Evolutionary conservation across 805 yeast species (phyloP).

Genomic region (Ogataea pignaliae): DNA sequence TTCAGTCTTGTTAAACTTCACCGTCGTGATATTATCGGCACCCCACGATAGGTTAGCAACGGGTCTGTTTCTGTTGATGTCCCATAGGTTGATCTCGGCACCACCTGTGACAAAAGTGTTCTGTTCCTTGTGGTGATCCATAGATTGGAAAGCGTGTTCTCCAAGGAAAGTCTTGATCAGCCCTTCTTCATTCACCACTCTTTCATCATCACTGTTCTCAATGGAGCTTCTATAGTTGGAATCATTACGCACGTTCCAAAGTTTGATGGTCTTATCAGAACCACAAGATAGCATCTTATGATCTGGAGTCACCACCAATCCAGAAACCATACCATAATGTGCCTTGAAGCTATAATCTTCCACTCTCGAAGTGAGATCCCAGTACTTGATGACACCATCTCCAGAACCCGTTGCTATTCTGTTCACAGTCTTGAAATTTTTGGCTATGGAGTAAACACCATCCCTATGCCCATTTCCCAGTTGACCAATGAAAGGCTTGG

Average conservation of each 20-base stretch:
- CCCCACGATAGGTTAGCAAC: conserved; percentile 88
- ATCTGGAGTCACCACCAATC: conserved; percentile 70
- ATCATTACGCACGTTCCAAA: conserved; percentile 73
- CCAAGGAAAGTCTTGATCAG: conserved; percentile 77
- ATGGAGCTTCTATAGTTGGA: conserved; percentile 18
- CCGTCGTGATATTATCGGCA: conserved; percentile 81
- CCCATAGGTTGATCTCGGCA: conserved; percentile 89
- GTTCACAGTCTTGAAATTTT: conserved; percentile 63
- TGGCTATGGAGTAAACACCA: conserved; percentile 86
- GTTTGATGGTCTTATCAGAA: conserved; percentile 80
- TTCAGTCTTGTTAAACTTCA: conserved; percentile 85
- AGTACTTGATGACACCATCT: conserved; percentile 90
- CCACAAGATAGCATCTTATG: conserved; percentile 72
- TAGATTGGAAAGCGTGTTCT: conserved; percentile 74
- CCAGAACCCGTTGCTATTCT: conserved; percentile 90
- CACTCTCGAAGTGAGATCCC: conserved; percentile 81
- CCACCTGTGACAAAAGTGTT: conserved; percentile 88
- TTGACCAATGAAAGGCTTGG: conserved; percentile 95
- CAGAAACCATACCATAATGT: conserved; percentile 86
- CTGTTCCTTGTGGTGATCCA: conserved; percentile 81
- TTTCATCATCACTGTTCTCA: conserved; percentile 27
- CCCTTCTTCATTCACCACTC: conserved; percentile 40
- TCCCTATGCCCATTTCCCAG: conserved; percentile 93
- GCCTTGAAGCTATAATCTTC: conserved; percentile 79
- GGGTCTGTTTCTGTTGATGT: conserved; percentile 72